A percentile compares a stretch with the other conserved stretches of the same genome.
These are phyloP conservation scores for Arachis hypogaea DNA, from an alignment of 306 rosid species.

Conservation along the genomic window DNA sequence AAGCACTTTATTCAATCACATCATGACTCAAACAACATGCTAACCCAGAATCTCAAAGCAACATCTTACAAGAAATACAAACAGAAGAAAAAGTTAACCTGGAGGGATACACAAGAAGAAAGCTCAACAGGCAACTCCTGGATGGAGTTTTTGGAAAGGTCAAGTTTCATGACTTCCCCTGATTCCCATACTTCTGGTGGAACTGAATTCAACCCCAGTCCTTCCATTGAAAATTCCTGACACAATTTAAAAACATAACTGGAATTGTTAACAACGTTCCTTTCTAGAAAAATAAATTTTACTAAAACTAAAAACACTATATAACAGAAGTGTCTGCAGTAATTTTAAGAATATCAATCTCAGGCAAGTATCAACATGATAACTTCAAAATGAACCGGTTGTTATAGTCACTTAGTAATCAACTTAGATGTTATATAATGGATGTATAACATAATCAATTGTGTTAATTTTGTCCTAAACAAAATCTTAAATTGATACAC, in stretches of 20 bases:
- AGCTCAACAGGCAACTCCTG: conserved; percentile 86
- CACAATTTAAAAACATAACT: conserved; percentile 32
- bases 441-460: conserved; percentile 14
- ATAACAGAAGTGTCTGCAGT: conserved; percentile 1
- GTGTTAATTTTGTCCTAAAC: conserved; percentile 19
- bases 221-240: conserved; percentile 88
- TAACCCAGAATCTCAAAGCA: conserved; percentile 8
- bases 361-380: neutral
- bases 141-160: conserved; percentile 81
- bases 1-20: neutral
- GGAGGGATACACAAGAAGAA: conserved; percentile 73
- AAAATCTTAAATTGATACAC: conserved; percentile 3
- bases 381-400: conserved; percentile 17
- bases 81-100: conserved; percentile 53
- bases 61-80: conserved; percentile 26
- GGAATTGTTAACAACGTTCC: conserved; percentile 22
- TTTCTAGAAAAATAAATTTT: conserved; percentile 23
- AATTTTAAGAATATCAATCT: conserved; percentile 8
- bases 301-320: neutral
- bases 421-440: conserved; percentile 19
- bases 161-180: conserved; percentile 66
- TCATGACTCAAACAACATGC: conserved; percentile 19
- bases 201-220: conserved; percentile 72
- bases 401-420: conserved; percentile 16
- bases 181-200: conserved; percentile 90